Evolutionary conservation across 108 stramenopile genomes (phyloP).

Genomic region (Pseudonitzschia pungens): DNA sequence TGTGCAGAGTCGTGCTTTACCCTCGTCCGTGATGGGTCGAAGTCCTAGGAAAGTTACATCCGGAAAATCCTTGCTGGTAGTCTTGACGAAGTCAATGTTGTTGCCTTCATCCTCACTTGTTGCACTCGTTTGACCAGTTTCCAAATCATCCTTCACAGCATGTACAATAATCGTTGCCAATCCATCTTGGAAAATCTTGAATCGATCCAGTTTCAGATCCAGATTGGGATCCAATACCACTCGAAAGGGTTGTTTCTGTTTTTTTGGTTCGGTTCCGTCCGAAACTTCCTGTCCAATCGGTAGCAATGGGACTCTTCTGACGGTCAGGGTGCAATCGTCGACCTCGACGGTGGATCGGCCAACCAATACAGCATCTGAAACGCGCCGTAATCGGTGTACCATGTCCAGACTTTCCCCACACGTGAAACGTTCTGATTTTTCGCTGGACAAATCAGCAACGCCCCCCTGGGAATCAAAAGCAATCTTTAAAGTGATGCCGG

Average conservation of each 20-base stretch:
- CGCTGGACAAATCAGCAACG: slow-evolving; percentile 58
- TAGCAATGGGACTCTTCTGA: slow-evolving; percentile 52
- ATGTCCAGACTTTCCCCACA: slow-evolving; percentile 69
- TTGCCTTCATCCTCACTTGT: slow-evolving; percentile 7
- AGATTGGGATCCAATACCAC: slow-evolving; percentile 71
- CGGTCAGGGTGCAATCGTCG: slow-evolving; percentile 74
- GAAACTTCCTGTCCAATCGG: slow-evolving; percentile 13
- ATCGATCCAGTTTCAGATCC: slow-evolving; percentile 37
- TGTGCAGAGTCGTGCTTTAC: background rate
- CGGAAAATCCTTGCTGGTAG: background rate
- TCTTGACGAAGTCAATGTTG: background rate
- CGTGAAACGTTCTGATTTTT: slow-evolving; percentile 70
- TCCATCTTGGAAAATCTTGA: slow-evolving; percentile 59
- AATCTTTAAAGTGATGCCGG: slow-evolving; percentile 79
- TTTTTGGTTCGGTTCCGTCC: background rate
- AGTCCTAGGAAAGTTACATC: slow-evolving; percentile 1
- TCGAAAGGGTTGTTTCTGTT: slow-evolving; percentile 53
- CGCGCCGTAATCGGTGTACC: slow-evolving; percentile 77
- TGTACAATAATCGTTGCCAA: slow-evolving; percentile 60
- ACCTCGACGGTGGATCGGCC: slow-evolving; percentile 71
- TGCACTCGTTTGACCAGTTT: background rate
- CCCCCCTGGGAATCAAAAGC: slow-evolving; percentile 68
- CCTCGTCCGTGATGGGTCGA: background rate
- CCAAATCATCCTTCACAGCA: slow-evolving; percentile 11
- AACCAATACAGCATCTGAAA: slow-evolving; percentile 67